phyloP scores from a whole-genome alignment of 1,284 basidiomycete genomes.

The Microbotryum silenes-acaulis region DNA sequence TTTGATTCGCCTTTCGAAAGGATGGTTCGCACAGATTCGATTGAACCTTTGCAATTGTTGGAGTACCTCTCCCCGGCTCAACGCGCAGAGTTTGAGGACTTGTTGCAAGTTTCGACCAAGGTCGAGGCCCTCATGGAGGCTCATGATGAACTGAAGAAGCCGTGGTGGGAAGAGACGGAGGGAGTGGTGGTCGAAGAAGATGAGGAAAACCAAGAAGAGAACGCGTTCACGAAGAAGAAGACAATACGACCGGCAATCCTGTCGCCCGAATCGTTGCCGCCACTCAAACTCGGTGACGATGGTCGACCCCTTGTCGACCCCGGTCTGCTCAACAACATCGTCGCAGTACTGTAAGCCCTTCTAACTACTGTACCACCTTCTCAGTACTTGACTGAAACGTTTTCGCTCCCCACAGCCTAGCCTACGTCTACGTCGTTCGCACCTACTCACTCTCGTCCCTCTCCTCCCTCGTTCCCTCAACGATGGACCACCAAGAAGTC shows the following conservation, averaged over 20 bases:
- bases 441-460: constrained; percentile 23
- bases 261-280: constrained; percentile 5
- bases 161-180: neutral
- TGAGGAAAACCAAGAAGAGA: neutral
- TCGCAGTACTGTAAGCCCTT: constrained; percentile 23
- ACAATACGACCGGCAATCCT: constrained; percentile 3
- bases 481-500: constrained; percentile 15
- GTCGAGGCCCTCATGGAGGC: constrained; percentile 49
- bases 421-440: constrained; percentile 25
- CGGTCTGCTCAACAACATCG: constrained; percentile 17
- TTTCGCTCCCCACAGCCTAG: constrained; percentile 13
- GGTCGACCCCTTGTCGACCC: constrained; percentile 3
- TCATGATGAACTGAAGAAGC: too few relatives aligned
- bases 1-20: too few relatives aligned
- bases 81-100: constrained; percentile 52
- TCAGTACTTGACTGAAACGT: too few relatives aligned
- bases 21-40: constrained; percentile 3
- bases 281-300: constrained; percentile 5
- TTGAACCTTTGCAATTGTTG: constrained; percentile 56
- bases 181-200: neutral
- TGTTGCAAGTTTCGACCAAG: constrained; percentile 54
- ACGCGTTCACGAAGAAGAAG: too few relatives aligned
- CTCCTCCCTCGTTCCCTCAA: neutral
- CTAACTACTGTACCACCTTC: neutral
- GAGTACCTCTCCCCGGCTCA: constrained; percentile 53